phyloP scores from a whole-genome alignment of 441 rosid genomes.

The Pelargonium cotyledonis region DNA sequence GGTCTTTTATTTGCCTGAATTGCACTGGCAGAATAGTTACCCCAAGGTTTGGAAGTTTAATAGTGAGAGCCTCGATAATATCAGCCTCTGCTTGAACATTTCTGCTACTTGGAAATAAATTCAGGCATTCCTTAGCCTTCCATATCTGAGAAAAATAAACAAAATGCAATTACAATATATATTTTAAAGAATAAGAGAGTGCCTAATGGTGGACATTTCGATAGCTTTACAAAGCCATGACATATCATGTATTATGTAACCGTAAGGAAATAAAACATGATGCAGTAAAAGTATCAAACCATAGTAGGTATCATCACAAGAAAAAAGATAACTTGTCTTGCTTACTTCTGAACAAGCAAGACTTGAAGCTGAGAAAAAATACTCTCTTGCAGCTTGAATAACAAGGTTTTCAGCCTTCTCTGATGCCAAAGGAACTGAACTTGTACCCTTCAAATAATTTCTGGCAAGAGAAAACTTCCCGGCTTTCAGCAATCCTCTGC shows the following conservation, averaged over 20 bases:
- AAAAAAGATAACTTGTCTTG: neutral
- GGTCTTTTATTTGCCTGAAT: slow-evolving; percentile 91
- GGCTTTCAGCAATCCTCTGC: slow-evolving; percentile 94
- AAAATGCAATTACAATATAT: slow-evolving; percentile 9
- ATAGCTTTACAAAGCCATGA: neutral
- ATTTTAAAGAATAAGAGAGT: neutral
- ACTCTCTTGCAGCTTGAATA: slow-evolving; percentile 90
- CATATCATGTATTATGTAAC: neutral
- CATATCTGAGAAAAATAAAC: slow-evolving; percentile 58
- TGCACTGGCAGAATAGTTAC: slow-evolving; percentile 87
- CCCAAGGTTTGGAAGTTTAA: slow-evolving; percentile 91
- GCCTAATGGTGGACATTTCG: neutral
- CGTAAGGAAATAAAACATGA: neutral
- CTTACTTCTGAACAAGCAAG: slow-evolving; percentile 78
- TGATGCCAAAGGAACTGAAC: slow-evolving; percentile 68
- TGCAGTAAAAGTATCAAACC: neutral
- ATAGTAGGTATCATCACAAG: slow-evolving; percentile 13
- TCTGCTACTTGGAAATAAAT: slow-evolving; percentile 75
- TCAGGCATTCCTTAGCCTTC: slow-evolving; percentile 97
- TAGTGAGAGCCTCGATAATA: slow-evolving; percentile 76
- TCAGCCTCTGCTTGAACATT: slow-evolving; percentile 79
- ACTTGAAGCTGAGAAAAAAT: slow-evolving; percentile 91
- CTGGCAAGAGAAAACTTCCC: slow-evolving; percentile 97
- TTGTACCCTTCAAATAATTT: slow-evolving; percentile 88
- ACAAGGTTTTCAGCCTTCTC: slow-evolving; percentile 94